Base-by-base conservation (phyloP, 2,329 filamentous ascomycete genomes). In the Fusarium denticulatum region DNA sequence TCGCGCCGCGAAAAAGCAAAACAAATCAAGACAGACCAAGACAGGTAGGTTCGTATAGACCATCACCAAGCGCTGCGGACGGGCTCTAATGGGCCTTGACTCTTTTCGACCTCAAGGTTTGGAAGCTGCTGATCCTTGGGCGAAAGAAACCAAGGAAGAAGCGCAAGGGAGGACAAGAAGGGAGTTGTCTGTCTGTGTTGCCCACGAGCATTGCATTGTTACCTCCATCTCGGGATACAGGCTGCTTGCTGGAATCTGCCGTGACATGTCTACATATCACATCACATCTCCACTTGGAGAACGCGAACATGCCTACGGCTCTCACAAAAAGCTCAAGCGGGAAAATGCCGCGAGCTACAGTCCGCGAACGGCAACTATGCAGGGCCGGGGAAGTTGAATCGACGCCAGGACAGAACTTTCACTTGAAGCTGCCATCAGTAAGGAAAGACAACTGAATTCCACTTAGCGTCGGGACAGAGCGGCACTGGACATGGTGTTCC, bases 1-100 rank as follows among this genome's bases (percentile, higher is more conserved):
- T 74, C 67, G 69, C 73, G 77, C 71, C 67, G 59, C 64, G 53
- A 74, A 76, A 76, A 78, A 78, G 75, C 76, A 78, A 78, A 76
- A 66, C 46, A 53, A 50, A 46, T 65, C 65, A 53, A 55, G 63
- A 53, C 52, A 47, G 37, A 45, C 59, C 65, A 45, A 45, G 42
- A 45, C 37, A 39, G 37, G 20, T 47, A 43, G 55, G 26, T 59
- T 64, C 34, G 56, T 62, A 75, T 71, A 67, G 60, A 43, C 53
- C 30, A 56, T 69, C 67, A 69, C 75, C 71, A 72, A 67, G 76
- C 73, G 57, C 34, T 13, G 46, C 39, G 67, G 60, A 58, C 73
- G 67, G 65, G 66, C 73, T 68, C 61, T 43, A 63, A 65, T 62
- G 56, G 61, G 61, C 28, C 72, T 75, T 64, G 64, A 72, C 63